A percentile compares a stretch with the other conserved stretches of the same genome.
phyloP scores from a whole-genome alignment of 352 stramenopile species.

The Phytophthora citricola region DNA sequence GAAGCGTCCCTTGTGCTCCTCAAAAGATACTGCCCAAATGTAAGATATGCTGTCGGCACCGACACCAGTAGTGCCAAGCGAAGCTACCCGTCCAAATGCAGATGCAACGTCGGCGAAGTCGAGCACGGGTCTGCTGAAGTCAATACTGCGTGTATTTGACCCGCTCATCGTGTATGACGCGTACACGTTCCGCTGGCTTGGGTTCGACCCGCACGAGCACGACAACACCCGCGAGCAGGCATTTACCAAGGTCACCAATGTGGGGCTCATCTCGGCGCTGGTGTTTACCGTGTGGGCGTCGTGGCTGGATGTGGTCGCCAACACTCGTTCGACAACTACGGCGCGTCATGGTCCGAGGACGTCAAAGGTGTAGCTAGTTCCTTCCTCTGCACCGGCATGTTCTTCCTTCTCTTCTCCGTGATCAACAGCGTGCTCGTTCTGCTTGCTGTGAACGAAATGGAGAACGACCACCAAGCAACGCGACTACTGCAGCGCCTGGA shows the following conservation, averaged over 20 bases:
- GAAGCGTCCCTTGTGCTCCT: too few relatives aligned
- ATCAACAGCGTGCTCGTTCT: conserved; percentile 2
- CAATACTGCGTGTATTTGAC: conserved; percentile 15
- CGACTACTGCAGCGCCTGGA: neutral
- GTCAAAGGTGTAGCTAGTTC: neutral
- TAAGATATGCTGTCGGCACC: too few relatives aligned
- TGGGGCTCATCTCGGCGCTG: neutral
- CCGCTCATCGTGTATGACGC: conserved; percentile 38
- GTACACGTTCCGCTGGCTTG: conserved; percentile 46
- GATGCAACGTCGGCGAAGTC: too few relatives aligned
- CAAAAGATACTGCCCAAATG: too few relatives aligned
- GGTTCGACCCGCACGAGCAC: conserved; percentile 36
- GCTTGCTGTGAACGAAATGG: neutral
- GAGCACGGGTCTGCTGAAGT: neutral
- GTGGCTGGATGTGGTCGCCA: neutral
- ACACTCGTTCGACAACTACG: neutral
- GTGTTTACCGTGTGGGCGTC: neutral
- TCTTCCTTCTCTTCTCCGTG: conserved; percentile 1
- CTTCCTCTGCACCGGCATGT: neutral
- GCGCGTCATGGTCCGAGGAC: neutral
- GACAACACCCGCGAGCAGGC: conserved; percentile 37
- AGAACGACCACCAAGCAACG: neutral
- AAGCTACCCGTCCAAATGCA: too few relatives aligned
- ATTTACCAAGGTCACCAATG: conserved; percentile 29
- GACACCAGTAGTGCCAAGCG: too few relatives aligned